Base-by-base conservation (phyloP, 73 alveolate species). In the Tetrahymena malaccensis region DNA sequence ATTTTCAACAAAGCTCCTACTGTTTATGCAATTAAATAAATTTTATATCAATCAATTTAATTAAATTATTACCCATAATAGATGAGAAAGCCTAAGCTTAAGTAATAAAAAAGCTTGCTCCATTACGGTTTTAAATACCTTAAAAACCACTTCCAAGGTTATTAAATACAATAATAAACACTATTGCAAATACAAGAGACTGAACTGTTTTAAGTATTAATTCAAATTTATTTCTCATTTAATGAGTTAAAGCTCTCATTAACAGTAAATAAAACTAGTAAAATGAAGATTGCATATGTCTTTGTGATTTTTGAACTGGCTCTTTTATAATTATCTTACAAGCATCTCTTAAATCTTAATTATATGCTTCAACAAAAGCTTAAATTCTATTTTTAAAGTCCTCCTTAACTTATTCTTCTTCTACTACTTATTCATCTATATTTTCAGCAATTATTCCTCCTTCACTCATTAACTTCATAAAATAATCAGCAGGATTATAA, bases 401-500 rank as follows among this genome's bases (percentile, higher is more conserved):
- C 10, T 40, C 94, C 27, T 84, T 85, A 3, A 94, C 85, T 94
- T 70, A n/a, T 70, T 85, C 12, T 43, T 94, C 96, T 43, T 94
- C 96, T 21, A 43, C 43, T n/a, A 40, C 83, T 43, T 94, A 94
- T 37, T 43, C 85, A 50, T 85, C 83, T 25, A 70, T 11, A n/a
- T 70, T 70, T 19, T 70, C 89, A 19, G 37, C 89, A n/a, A 70
- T 22, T 6, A 70, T 8, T 0, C 89, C 89, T 12, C 37, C 89
- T 43, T 93, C 96, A 58, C 97, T 95, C 97, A 96, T 95, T 43
- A 95, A 56, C 11, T 58, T 43, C 97, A 96, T 95, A 94, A 94
- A 97, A 94, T 34, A 96, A 94, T 98, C 99, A 85, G 98, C 97
- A 34, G 99, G 99, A 94, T 98, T 98, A 50, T 97, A 94, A 93